Conservation (phyloP, 768 basidiomycete genomes). For the Russula foetens region DNA sequence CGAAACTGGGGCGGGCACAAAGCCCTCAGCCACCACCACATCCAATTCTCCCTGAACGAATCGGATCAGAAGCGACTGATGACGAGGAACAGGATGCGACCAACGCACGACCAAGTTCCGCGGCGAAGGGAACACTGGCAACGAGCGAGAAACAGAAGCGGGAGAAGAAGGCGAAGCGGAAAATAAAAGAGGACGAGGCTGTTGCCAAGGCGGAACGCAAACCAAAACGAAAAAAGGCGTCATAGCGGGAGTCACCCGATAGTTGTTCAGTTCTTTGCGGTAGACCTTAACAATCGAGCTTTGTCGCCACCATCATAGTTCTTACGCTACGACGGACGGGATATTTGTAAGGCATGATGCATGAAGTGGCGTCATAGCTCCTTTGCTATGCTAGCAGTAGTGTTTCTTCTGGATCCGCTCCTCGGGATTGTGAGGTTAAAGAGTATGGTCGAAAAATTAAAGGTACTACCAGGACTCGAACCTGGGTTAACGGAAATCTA, state of each 20-base stretch:
- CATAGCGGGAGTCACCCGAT: neutral
- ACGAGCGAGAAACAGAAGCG: slow-evolving; percentile 20
- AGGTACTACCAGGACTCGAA: slow-evolving; percentile 21
- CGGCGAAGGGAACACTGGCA: slow-evolving; percentile 19
- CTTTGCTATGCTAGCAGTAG: neutral
- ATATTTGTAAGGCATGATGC: too few relatives aligned
- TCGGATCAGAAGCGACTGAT: slow-evolving; percentile 21
- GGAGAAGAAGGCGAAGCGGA: slow-evolving; percentile 21
- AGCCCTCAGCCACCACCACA: slow-evolving; percentile 8
- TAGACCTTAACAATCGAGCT: neutral
- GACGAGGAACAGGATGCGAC: slow-evolving; percentile 27
- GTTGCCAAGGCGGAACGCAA: slow-evolving; percentile 17
- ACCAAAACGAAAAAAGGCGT: slow-evolving; percentile 26
- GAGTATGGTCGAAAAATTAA: neutral
- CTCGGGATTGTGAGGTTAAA: too few relatives aligned
- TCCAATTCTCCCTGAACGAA: slow-evolving; percentile 12
- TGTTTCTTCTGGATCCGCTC: neutral
- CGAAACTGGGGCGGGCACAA: slow-evolving; percentile 23
- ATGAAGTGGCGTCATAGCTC: too few relatives aligned
- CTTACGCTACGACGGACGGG: neutral
- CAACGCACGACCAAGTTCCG: slow-evolving; percentile 24
- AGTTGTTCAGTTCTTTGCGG: neutral
- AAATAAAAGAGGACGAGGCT: slow-evolving; percentile 21
- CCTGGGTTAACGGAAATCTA: slow-evolving; percentile 17
- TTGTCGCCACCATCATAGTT: neutral